Base-by-base conservation (phyloP, 2,329 filamentous ascomycete genomes). In the Fusarium azukiicola region DNA sequence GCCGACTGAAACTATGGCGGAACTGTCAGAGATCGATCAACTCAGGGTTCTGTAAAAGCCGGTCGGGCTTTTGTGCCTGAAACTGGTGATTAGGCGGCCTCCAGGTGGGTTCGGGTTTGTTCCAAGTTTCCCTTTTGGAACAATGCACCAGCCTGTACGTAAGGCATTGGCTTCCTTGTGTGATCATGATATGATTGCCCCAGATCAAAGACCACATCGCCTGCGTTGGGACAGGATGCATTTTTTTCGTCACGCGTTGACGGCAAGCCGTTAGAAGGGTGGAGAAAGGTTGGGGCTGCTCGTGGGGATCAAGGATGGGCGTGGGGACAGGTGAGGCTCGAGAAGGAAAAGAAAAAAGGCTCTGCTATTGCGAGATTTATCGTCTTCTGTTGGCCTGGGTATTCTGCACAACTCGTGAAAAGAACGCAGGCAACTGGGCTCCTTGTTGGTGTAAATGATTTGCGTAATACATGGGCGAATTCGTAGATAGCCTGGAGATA, bases 131-230 rank as follows among this genome's bases (percentile, higher is more conserved):
- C 76, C 58, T 50, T 71, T 56, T 54, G 46, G 23, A 67, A 68
- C 67, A 64, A 50, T 38, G 74, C 40, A 63, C 54, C 17, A 66
- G 36, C 19, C 64, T 66, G 49, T 58, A 49, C 47, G 38, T 72
- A 72, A 67, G 50, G 47, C 50, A 47, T 69, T 49, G 17, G 38
- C 42, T 27, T 69, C 27, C 32, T 67, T 74, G 52, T 61, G 63
- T 75, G 61, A 67, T 17, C 47, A 79, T 80, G 78, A 76, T 77
- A 61, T 80, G 76, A 80, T 77, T 44, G 46, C 32, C 58, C n/a
- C n/a, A 46, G 17, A 38, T 64, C 54, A 46, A 23, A 68, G 47
- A 63, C 50, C 63, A 44, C 54, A 67, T 64, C 40, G 50, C 42
- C 32, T 38, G 52, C 36, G 38, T 58, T 38, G 74, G 27, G 63